Evolutionary conservation across 192 early-diverging fungal species (phyloP), one percentile per base, ranked within the genome.

Genomic region (Dimargaris xerosporica): DNA sequence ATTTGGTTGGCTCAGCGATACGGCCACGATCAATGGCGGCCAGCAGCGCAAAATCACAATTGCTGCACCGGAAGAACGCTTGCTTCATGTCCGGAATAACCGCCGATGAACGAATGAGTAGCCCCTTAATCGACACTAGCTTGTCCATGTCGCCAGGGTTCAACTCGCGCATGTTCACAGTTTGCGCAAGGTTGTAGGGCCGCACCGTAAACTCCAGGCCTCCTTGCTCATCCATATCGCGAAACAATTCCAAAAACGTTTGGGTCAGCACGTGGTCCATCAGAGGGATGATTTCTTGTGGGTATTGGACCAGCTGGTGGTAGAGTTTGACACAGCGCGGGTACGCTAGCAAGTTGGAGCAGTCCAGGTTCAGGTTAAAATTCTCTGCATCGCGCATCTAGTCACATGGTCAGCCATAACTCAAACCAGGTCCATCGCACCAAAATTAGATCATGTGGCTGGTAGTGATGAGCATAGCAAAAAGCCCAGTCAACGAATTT

Each of bases 91-190:
- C 94, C 2, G 96, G 96, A 56, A 99, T 93, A 45, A 97, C 73
- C 46, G 92, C 82, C 11, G 93, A 93, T 5, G 86, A 71, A 44
- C 96, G 83, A 65, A 96, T 93, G 72, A 99, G 75, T 64, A 99
- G 73, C 41, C 96, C 96, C 67, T 93, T 92, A 66, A 97, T 82
- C 5, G 88, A 89, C 30, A 99, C 89, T 25, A 99, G 77, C 64
- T 95, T 92, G 79, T 99, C 96, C 45, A 99, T 91, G 71, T 99
- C 95, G 77, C 76, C 73, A n/a, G 96, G 96, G 60, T 97, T 89
- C 34, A 99, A 80, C 39, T 95, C 88, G 61, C 96, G 85, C 79
- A 97, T 86, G 70, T 97, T 99, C 31, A 87, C 77, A n/a, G 78
- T 71, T 52, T 65, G 54, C 63, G 70, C 67, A 39, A 96, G 68